Evolutionary conservation across 2,329 filamentous ascomycete genomes (phyloP).

Genomic region (Pseudogymnoascus verrucosus): DNA sequence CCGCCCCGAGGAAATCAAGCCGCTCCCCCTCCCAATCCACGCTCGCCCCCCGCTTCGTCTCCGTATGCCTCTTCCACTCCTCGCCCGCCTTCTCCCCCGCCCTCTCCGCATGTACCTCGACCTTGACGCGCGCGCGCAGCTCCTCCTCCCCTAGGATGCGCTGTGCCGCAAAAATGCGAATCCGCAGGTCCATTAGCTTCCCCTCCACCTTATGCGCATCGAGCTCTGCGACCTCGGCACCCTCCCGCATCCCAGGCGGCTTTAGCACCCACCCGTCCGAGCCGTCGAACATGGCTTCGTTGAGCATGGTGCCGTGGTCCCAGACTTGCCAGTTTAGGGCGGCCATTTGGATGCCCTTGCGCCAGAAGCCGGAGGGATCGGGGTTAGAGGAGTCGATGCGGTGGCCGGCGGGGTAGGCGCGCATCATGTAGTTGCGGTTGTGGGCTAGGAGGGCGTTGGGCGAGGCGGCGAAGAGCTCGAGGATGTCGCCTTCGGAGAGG

Average conservation of each 20-base stretch:
- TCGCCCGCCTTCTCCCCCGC: slow-evolving; percentile 29
- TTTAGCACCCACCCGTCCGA: slow-evolving; percentile 81
- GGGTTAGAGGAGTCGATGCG: slow-evolving; percentile 80
- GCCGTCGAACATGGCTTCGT: slow-evolving; percentile 82
- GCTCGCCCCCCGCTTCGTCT: slow-evolving; percentile 47
- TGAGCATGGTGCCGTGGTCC: slow-evolving; percentile 93
- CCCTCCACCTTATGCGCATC: background rate
- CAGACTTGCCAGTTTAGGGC: slow-evolving; percentile 90
- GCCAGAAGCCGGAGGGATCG: slow-evolving; percentile 78
- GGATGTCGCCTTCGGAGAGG: slow-evolving; percentile 55
- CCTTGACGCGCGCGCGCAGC: slow-evolving; percentile 49
- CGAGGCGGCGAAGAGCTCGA: slow-evolving; percentile 50
- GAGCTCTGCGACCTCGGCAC: slow-evolving; percentile 12
- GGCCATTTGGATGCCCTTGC: slow-evolving; percentile 81
- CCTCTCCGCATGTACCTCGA: slow-evolving; percentile 73
- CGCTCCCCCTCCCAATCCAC: slow-evolving; percentile 48
- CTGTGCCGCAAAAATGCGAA: slow-evolving; percentile 71
- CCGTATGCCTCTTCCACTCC: slow-evolving; percentile 52
- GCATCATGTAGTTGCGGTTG: slow-evolving; percentile 76
- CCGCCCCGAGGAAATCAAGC: slow-evolving; percentile 50
- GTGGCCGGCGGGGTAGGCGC: slow-evolving; percentile 77
- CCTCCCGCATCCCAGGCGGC: slow-evolving; percentile 60
- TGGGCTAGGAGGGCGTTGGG: slow-evolving; percentile 62
- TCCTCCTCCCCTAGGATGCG: slow-evolving; percentile 58
- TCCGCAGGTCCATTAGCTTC: slow-evolving; percentile 50